Evolutionary conservation across 1,284 basidiomycete genomes (phyloP).

Genomic region (Waitea zeae): DNA sequence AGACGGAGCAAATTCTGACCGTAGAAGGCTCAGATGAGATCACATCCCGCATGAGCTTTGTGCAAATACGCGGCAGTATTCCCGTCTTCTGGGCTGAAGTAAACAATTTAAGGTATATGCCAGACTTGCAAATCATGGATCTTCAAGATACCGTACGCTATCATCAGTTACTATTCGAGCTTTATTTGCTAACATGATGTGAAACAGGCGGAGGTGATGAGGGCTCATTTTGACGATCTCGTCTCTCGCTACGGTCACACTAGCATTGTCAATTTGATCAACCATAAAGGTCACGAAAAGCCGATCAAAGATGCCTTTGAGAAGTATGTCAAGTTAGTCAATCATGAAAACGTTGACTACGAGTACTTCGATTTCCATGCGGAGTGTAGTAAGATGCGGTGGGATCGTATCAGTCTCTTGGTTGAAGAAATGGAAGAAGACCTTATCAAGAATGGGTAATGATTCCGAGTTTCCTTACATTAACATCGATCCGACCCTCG

Average conservation of each 20-base stretch:
- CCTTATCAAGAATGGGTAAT: slow-evolving; percentile 56
- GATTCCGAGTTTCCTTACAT: slow-evolving; percentile 4
- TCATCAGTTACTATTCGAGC: slow-evolving; percentile 3
- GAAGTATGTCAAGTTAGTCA: slow-evolving; percentile 48
- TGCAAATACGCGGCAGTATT: slow-evolving; percentile 88
- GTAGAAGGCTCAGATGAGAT: slow-evolving; percentile 23
- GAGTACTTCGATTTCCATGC: slow-evolving; percentile 97
- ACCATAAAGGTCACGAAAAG: slow-evolving; percentile 89
- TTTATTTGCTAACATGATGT: slow-evolving; percentile 2
- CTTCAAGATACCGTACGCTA: slow-evolving; percentile 58
- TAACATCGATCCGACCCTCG: background rate
- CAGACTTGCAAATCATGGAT: slow-evolving; percentile 95
- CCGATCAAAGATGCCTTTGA: slow-evolving; percentile 97
- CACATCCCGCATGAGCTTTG: slow-evolving; percentile 58
- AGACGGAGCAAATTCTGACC: slow-evolving; percentile 68
- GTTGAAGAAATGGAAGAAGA: slow-evolving; percentile 67
- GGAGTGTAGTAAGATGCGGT: slow-evolving; percentile 91
- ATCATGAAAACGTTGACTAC: slow-evolving; percentile 48
- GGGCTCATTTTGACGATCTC: slow-evolving; percentile 64
- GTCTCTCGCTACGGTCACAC: slow-evolving; percentile 67
- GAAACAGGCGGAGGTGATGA: slow-evolving; percentile 54
- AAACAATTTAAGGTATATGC: slow-evolving; percentile 93
- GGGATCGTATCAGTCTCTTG: slow-evolving; percentile 80
- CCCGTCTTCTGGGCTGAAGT: slow-evolving; percentile 97
- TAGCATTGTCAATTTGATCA: slow-evolving; percentile 83